Evolutionary conservation across 352 stramenopile genomes (phyloP), one percentile per base, ranked within the genome.

Genomic region (Phytophthora foliorum): DNA sequence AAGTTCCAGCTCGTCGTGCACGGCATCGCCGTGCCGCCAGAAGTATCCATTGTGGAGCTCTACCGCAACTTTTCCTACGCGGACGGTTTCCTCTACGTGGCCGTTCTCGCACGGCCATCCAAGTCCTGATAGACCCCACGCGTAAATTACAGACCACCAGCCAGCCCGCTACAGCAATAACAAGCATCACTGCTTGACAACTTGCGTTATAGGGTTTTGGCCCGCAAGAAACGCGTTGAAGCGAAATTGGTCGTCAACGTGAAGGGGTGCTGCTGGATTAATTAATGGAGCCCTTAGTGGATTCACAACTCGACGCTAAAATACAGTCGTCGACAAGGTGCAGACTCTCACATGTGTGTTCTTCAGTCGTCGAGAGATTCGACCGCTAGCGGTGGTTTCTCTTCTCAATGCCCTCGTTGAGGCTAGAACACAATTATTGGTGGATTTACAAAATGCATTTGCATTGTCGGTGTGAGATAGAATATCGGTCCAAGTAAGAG

Each of bases 21-120:
- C 46, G 88, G 86, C 48, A 70, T 94, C 51, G 16, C 25, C 11
- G 71, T 93, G 9, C 86, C 81, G 2, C 22, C 56, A 2, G 62
- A 77, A 8, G 73, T 92, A 22, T 81, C 86, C 19, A 76, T 95
- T 21, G 59, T 88, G 21, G 72, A 78, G 36, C 58, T 95, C 4
- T 93, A 94, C 50, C 77, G 77, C 11, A 64, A 67, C 42, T 92
- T 94, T 60, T 74, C 67, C 3, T 94, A 94, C 62, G 78, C 84
- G 0, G 88, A 95, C 59, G 85, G 86, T 34, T 95, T 94, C 51
- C 70, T 95, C 45, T 91, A 95, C 57, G 59, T 93, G 17, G 77
- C 67, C 8, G 69, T 87, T 31, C 34, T 78, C 22, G 45, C 60
- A 8, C 56, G 29, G 3, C 16, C 57, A 13, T 27, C 41, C 9